Conservation (phyloP, 2,329 filamentous ascomycete genomes). For the Pleomassaria siparia region DNA sequence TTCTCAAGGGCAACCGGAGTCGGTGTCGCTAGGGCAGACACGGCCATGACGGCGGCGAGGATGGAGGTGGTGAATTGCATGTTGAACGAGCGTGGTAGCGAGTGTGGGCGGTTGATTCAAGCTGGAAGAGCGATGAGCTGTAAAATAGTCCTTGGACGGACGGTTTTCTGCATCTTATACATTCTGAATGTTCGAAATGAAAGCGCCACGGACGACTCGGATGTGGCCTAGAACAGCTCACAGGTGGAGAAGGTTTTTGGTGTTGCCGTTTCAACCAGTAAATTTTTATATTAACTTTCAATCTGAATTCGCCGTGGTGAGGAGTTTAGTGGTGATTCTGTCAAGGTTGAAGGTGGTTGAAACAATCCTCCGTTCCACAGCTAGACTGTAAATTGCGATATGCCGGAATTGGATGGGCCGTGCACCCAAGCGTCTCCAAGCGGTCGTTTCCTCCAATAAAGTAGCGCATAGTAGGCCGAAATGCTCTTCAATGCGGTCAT, state of each 20-base stretch:
- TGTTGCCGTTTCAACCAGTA: neutral
- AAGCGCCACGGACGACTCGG: neutral
- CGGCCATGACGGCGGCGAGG: neutral
- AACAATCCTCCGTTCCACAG: neutral
- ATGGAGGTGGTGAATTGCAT: slow-evolving; percentile 3
- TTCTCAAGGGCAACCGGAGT: slow-evolving; percentile 1
- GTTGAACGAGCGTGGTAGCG: neutral
- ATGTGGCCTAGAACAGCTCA: neutral
- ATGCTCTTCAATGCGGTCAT: no score
- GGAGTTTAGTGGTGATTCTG: neutral
- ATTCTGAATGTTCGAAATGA: neutral
- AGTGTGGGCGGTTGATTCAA: neutral
- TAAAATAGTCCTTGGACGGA: neutral
- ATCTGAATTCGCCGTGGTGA: neutral
- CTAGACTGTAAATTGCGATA: neutral
- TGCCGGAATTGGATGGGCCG: neutral
- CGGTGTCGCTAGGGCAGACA: neutral
- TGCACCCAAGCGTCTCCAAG: neutral
- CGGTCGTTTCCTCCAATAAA: neutral
- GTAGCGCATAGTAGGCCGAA: neutral
- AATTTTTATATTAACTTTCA: neutral
- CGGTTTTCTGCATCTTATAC: neutral
- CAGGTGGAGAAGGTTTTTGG: neutral
- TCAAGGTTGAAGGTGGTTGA: neutral
- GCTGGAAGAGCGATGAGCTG: neutral